Evolutionary conservation across 2,329 filamentous ascomycete species (phyloP).

Genomic region (Myriosclerotinia duriaeana): DNA sequence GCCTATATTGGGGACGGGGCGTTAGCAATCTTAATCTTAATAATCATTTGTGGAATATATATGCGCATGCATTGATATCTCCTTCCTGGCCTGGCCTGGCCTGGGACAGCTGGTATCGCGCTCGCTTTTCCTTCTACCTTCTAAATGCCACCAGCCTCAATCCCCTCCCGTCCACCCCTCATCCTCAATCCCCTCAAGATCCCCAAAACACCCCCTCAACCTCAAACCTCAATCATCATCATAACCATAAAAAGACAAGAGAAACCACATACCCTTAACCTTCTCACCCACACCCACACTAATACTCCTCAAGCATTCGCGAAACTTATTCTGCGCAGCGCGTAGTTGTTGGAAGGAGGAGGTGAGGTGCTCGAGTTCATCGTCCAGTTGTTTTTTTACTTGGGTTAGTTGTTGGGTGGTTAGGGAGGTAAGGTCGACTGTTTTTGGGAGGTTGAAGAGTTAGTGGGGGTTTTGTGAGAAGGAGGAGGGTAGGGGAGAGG

Average conservation of each 20-base stretch:
- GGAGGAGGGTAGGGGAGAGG: too few relatives aligned
- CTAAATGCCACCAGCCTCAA: too few relatives aligned
- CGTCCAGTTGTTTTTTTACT: constrained; percentile 93
- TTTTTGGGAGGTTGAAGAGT: not conserved
- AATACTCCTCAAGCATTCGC: constrained; percentile 82
- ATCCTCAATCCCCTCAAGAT: too few relatives aligned
- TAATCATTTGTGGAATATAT: not conserved
- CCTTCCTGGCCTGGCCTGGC: too few relatives aligned
- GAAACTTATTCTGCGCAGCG: constrained; percentile 86
- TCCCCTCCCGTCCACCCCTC: too few relatives aligned
- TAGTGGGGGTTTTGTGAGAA: too few relatives aligned
- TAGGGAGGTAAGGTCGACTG: constrained; percentile 72
- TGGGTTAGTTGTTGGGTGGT: constrained; percentile 81
- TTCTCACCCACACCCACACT: constrained; percentile 52
- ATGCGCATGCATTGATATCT: not conserved
- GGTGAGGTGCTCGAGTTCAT: constrained; percentile 93
- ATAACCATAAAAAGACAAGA: not conserved
- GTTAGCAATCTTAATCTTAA: constrained; percentile 21
- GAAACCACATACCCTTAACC: constrained; percentile 39
- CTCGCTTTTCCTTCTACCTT: too few relatives aligned
- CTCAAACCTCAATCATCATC: not conserved
- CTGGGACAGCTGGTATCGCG: too few relatives aligned
- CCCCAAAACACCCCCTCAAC: too few relatives aligned
- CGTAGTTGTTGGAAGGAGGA: constrained; percentile 86
- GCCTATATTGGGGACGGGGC: constrained; percentile 32